Base-by-base conservation (phyloP, 257 asterid genomes). In the Orobanche coerulescens region DNA sequence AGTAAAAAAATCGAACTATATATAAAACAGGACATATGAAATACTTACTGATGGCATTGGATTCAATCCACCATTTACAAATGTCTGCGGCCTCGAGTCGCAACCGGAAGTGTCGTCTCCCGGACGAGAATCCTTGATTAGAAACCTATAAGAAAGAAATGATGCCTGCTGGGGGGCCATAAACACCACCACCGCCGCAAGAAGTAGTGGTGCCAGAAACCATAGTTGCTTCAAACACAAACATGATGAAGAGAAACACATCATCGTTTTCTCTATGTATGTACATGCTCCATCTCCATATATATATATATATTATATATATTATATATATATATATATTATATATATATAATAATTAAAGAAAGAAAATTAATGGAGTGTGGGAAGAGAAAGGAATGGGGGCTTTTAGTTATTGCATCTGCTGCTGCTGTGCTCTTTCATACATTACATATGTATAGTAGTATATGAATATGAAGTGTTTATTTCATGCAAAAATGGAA, bases 311-410 rank as follows among this genome's bases (percentile, higher is more conserved):
- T 43, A 6, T 42, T n/a, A 42, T 42, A 42, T 12, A 42, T 12
- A 5, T 40, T 11, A 40, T 9, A 40, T 5, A 15, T 1, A 5
- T 2, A 15, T n/a, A 15, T 14, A 15, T 43, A 6, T 42, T n/a
- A 42, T 42, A 42, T 12, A 42, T 12, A 5, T 40, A 8, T n/a
- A n/a, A n/a, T n/a, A n/a, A 40, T 9, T 9, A 15, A 46, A 46
- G 48, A 31, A 47, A 33, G 36, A 19, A 51, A 51, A 47, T 37
- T 50, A 37, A 58, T 80, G 66, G 78, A 76, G 80, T 76, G 80
- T 48, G 52, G 57, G 77, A 50, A 62, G 77, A 58, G 82, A 68
- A 81, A 78, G 69, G 82, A 68, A 70, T 63, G 28, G 42, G 44
- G 14, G 14, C 48, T 1, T 18, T 20, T 39, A 11, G 23, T 22